Base-by-base conservation (phyloP, 768 basidiomycete genomes). In the Lepiota subincarnata region DNA sequence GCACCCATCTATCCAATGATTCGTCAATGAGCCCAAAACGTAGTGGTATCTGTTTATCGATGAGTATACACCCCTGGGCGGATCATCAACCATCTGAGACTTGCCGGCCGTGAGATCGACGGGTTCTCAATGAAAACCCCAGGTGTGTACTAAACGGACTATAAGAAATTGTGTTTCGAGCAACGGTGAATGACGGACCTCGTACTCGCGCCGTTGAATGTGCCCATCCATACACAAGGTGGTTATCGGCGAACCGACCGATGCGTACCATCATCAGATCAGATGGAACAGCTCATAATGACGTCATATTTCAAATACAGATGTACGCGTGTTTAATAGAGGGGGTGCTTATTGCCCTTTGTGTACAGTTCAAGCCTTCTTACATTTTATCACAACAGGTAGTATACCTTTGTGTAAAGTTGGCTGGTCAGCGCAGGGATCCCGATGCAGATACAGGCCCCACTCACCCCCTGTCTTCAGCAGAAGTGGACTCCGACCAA, bases 1-100 rank as follows among this genome's bases (percentile, higher is more conserved):
- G 73, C 5, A 56, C 49, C 86, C 87, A 88, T 24, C 81, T 65
- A 16, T 77, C 66, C 0, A 69, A 45, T 0, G 76, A 71, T 6
- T 69, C 60, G 50, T 87, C 83, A 11, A 81, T 56, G 13, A 87
- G 73, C 13, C 84, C 86, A 48, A 88, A 85, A 13, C 77, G 69
- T 3, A 75, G 65, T 0, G 77, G 83, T 18, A 84, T 64, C 84
- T 86, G 53, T 47, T 41, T 31, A 31, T 31, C 31, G 31, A 11
- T 31, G 31, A 31, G 31, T 31, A 31, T 31, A 31, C 31, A 31
- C 31, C 4, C 1, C 31, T 3, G 24, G 24, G 10, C 7, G 8
- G 31, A 31, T 28, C 14, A 4, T n/a, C 11, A 7, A 40, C 11
- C 19, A 13, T 47, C 35, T n/a, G 31, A 24, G 20, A 13, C 36